Evolutionary conservation across 805 yeast genomes (phyloP).

Genomic region (Ogataea thermomethanolica): DNA sequence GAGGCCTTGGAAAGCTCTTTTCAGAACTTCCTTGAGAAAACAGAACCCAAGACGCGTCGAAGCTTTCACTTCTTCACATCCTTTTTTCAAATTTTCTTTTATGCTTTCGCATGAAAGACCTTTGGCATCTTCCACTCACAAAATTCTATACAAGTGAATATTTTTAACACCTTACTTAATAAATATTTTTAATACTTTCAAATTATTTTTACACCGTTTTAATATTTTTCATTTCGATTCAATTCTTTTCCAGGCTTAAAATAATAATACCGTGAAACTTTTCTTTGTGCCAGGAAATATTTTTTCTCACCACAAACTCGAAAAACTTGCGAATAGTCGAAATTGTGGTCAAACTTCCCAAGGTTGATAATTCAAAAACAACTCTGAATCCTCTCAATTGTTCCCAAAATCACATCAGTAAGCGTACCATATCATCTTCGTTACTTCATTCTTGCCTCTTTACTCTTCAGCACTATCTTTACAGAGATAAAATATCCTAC

Average conservation of each 20-base stretch:
- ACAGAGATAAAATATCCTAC: no score
- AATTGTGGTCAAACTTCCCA: no score
- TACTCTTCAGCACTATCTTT: no score
- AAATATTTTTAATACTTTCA: background rate
- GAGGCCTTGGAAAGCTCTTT: slow-evolving; percentile 9
- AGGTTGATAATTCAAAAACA: no score
- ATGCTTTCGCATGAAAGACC: slow-evolving; percentile 8
- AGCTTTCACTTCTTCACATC: slow-evolving; percentile 2
- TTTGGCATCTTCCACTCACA: slow-evolving; percentile 2
- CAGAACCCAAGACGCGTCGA: slow-evolving; percentile 2
- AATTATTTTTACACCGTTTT: background rate
- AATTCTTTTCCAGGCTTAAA: background rate
- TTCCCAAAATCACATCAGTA: no score
- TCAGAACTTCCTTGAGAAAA: slow-evolving; percentile 5
- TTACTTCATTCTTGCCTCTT: no score
- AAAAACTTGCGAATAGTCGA: background rate
- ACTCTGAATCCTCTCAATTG: no score
- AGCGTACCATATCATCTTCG: no score
- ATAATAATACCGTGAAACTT: background rate
- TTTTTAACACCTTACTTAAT: background rate
- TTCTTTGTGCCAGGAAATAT: background rate
- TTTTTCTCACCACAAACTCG: background rate
- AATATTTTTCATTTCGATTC: background rate
- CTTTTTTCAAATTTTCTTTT: slow-evolving; percentile 4
- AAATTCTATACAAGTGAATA: background rate